Conservation (phyloP, 805 yeast genomes). For the Candida coquimbonensis region DNA sequence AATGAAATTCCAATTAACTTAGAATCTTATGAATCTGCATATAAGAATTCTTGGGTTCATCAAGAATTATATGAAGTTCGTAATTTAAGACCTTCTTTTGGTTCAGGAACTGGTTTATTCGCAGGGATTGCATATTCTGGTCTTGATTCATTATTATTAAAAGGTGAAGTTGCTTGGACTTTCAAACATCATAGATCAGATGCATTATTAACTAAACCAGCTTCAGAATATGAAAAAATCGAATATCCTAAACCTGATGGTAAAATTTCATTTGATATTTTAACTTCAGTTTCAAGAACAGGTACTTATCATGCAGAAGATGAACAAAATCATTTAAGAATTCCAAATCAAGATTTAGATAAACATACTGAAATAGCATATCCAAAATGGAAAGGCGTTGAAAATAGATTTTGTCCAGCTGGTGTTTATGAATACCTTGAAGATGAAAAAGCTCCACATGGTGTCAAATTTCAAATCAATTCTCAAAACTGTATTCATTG, state of each 20-base stretch:
- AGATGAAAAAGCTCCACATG: constrained; percentile 48
- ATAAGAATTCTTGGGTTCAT: constrained; percentile 76
- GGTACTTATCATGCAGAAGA: constrained; percentile 96
- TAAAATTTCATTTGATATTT: constrained; percentile 80
- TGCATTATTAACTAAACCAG: constrained; percentile 62
- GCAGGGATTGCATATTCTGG: constrained; percentile 88
- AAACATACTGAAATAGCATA: constrained; percentile 64
- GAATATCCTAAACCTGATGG: constrained; percentile 96
- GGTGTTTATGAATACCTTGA: constrained; percentile 91
- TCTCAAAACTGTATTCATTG: constrained; percentile 98
- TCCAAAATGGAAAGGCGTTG: constrained; percentile 80
- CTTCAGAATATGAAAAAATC: constrained; percentile 59
- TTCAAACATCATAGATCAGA: constrained; percentile 65
- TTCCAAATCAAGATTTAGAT: constrained; percentile 54
- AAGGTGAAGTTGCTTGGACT: constrained; percentile 87
- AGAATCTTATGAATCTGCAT: constrained; percentile 52
- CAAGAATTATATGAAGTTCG: constrained; percentile 81
- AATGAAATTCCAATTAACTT: constrained; percentile 43
- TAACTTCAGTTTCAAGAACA: constrained; percentile 93
- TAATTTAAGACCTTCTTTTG: constrained; percentile 89
- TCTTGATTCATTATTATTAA: constrained; percentile 65
- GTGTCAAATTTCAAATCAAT: constrained; percentile 87
- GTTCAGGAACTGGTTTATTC: constrained; percentile 60
- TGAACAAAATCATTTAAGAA: constrained; percentile 80
- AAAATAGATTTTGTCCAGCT: constrained; percentile 93